phyloP scores from a whole-genome alignment of 176 grass and related monocot genomes.

The Oryza coarctata region DNA sequence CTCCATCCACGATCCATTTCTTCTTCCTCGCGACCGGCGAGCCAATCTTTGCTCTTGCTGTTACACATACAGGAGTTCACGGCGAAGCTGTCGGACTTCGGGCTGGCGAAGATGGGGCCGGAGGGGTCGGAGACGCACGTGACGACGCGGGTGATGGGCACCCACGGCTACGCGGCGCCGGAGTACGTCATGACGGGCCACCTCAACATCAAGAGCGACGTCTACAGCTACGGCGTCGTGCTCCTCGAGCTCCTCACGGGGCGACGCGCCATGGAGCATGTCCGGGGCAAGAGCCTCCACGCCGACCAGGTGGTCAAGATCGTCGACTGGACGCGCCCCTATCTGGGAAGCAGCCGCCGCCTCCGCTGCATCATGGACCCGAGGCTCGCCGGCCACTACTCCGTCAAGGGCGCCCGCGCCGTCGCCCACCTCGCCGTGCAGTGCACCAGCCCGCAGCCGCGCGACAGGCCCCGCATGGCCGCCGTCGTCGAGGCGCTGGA shows the following conservation, averaged over 20 bases:
- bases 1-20: no score
- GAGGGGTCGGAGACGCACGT: conserved; percentile 93
- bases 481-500: conserved; percentile 62
- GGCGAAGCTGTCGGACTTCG: conserved; percentile 93
- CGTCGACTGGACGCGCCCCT: conserved; percentile 69
- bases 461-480: conserved; percentile 64
- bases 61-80: conserved; percentile 58
- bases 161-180: conserved; percentile 88
- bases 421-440: conserved; percentile 59
- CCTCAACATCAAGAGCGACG: conserved; percentile 81
- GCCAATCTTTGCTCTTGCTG: no score
- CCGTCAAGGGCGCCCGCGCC: conserved; percentile 67
- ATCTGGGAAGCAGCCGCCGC: conserved; percentile 68
- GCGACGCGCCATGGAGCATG: conserved; percentile 68
- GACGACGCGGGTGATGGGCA: conserved; percentile 95
- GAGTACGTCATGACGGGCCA: conserved; percentile 97
- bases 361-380: conserved; percentile 83
- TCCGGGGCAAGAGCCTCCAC: conserved; percentile 27
- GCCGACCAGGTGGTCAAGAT: conserved; percentile 68
- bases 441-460: conserved; percentile 72
- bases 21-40: neutral
- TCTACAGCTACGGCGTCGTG: conserved; percentile 91
- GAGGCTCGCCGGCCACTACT: conserved; percentile 61
- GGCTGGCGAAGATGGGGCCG: conserved; percentile 88
- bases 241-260: conserved; percentile 94